Evolutionary conservation across 768 basidiomycete genomes (phyloP).

Genomic region (Tubosaeta brunneosetosa): DNA sequence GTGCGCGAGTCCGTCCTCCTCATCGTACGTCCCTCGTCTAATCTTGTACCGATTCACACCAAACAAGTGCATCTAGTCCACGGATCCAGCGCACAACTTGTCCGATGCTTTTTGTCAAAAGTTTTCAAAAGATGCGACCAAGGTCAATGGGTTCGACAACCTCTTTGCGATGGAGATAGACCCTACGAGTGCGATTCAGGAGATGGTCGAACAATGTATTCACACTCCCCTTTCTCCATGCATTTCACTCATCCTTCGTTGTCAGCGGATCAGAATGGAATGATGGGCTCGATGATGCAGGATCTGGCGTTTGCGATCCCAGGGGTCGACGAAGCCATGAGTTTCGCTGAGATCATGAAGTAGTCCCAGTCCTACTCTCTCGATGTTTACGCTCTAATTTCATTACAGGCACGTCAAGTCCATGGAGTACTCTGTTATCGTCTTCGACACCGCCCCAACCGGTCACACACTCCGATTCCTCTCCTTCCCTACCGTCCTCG

Average conservation of each 20-base stretch:
- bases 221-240: not conserved
- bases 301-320: slow-evolving; percentile 99
- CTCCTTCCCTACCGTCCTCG: slow-evolving; percentile 96
- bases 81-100: slow-evolving; percentile 99
- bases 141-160: slow-evolving; percentile 96
- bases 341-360: slow-evolving; percentile 99
- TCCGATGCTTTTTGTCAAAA: slow-evolving; percentile 99
- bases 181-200: slow-evolving; percentile 94
- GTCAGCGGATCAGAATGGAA: slow-evolving; percentile 79
- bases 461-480: slow-evolving; percentile 98
- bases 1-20: slow-evolving; percentile 93
- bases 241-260: slow-evolving; percentile 1
- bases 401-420: slow-evolving; percentile 89
- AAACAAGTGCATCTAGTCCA: slow-evolving; percentile 57
- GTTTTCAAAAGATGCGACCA: slow-evolving; percentile 98
- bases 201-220: slow-evolving; percentile 97
- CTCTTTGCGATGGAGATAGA: slow-evolving; percentile 99
- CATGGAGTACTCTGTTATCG: slow-evolving; percentile 99
- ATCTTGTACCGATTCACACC: not conserved
- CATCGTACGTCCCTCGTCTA: slow-evolving; percentile 57
- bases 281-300: slow-evolving; percentile 99
- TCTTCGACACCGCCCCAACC: slow-evolving; percentile 98
- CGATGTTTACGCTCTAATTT: not conserved
- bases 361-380: slow-evolving; percentile 25
- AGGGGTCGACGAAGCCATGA: slow-evolving; percentile 99